These are phyloP conservation scores for Candida montana DNA, from an alignment of 805 yeast genomes.

Conservation along the genomic window DNA sequence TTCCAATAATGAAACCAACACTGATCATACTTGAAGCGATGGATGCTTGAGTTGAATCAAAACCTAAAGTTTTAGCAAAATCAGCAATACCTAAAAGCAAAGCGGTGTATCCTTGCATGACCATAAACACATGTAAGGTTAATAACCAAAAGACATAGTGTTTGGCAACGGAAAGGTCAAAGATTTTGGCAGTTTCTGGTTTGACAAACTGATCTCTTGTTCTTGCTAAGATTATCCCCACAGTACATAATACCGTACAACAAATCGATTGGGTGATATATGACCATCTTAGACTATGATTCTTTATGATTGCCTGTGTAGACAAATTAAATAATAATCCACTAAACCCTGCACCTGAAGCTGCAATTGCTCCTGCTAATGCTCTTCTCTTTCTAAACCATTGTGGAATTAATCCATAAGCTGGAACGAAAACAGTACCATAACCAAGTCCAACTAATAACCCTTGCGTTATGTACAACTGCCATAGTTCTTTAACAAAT, in stretches of 20 bases:
- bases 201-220: constrained; percentile 34
- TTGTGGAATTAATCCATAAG: constrained; percentile 56
- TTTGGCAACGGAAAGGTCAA: constrained; percentile 36
- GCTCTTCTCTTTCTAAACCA: constrained; percentile 65
- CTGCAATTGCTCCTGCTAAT: constrained; percentile 34
- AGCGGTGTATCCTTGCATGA: constrained; percentile 57
- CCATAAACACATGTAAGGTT: constrained; percentile 37
- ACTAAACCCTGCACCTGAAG: constrained; percentile 39
- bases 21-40: constrained; percentile 55
- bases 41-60: constrained; percentile 48
- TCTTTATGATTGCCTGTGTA: constrained; percentile 30
- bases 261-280: constrained; percentile 32
- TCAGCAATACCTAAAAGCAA: constrained; percentile 55
- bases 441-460: constrained; percentile 47
- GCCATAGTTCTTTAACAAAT: constrained; percentile 55
- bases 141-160: constrained; percentile 40
- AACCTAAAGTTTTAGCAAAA: constrained; percentile 57
- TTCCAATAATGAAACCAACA: constrained; percentile 48
- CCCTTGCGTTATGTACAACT: constrained; percentile 65
- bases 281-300: constrained; percentile 29
- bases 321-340: constrained; percentile 38
- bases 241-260: constrained; percentile 29
- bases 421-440: constrained; percentile 53
- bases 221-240: constrained; percentile 32
- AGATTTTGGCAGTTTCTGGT: constrained; percentile 30